Evolutionary conservation across 1,284 basidiomycete species (phyloP).

Genomic region (Gastroboletus turbinatus): DNA sequence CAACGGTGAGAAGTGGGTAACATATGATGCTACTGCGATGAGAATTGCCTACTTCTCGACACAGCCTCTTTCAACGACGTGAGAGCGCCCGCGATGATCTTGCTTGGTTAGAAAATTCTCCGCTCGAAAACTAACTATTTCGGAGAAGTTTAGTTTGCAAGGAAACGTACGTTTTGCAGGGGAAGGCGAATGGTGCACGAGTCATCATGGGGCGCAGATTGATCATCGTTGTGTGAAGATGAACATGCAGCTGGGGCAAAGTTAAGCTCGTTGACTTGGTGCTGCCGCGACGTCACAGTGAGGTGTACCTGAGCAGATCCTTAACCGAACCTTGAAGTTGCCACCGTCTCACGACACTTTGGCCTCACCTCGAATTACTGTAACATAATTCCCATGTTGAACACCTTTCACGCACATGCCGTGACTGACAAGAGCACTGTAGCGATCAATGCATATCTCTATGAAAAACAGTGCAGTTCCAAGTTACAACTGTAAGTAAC

Average conservation of each 20-base stretch:
- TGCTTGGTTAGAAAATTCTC: neutral
- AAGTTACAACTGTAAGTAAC: no score
- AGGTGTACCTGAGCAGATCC: no score
- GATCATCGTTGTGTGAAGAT: neutral
- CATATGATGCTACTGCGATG: neutral
- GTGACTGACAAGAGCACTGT: no score
- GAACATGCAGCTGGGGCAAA: neutral
- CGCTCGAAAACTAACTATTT: neutral
- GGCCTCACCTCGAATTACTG: no score
- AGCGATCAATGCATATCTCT: no score
- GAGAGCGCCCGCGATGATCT: neutral
- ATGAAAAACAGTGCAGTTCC: no score
- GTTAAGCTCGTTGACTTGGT: no score
- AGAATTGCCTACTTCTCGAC: neutral
- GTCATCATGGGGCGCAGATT: neutral
- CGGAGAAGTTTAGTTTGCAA: neutral
- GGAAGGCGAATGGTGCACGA: neutral
- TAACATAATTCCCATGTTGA: no score
- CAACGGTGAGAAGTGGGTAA: slow-evolving; percentile 2
- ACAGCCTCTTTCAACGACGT: neutral
- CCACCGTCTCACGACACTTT: no score
- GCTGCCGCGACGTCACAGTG: no score
- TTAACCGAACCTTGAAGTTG: no score
- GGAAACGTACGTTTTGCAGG: neutral
- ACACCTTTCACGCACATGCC: no score